phyloP scores from a whole-genome alignment of 1,284 basidiomycete genomes.

The Ceratobasidium sp. region DNA sequence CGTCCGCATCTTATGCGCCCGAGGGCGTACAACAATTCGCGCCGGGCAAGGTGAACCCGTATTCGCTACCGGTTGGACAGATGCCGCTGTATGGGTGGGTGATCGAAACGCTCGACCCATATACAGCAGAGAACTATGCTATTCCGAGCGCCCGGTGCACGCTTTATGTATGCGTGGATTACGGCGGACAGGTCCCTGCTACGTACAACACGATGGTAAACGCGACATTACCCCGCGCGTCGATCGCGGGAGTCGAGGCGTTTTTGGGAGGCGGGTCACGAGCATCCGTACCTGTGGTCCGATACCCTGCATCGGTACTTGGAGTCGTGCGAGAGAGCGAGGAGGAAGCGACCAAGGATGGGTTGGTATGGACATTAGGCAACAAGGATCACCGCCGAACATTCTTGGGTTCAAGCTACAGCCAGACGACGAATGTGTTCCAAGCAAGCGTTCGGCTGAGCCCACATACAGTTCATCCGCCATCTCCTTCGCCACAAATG shows the following conservation, averaged over 20 bases:
- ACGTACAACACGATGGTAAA: slow-evolving; percentile 92
- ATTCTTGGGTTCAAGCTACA: slow-evolving; percentile 64
- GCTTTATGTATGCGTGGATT: slow-evolving; percentile 88
- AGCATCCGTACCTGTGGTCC: slow-evolving; percentile 62
- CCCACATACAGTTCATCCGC: slow-evolving; percentile 14
- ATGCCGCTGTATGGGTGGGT: slow-evolving; percentile 96
- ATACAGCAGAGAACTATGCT: slow-evolving; percentile 92
- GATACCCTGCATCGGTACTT: slow-evolving; percentile 71
- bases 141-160: slow-evolving; percentile 96
- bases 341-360: slow-evolving; percentile 19
- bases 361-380: slow-evolving; percentile 64
- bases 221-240: slow-evolving; percentile 70
- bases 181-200: slow-evolving; percentile 85
- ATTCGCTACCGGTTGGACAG: slow-evolving; percentile 78
- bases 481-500: slow-evolving; percentile 24
- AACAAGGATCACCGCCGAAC: slow-evolving; percentile 67
- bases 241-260: slow-evolving; percentile 74
- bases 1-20: slow-evolving; percentile 75
- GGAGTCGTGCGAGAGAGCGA: slow-evolving; percentile 51
- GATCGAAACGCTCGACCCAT: slow-evolving; percentile 95
- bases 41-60: slow-evolving; percentile 80
- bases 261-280: slow-evolving; percentile 64
- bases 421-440: slow-evolving; percentile 45
- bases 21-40: slow-evolving; percentile 64
- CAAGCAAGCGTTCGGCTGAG: slow-evolving; percentile 28